Evolutionary conservation across 139 green algal genomes (phyloP), one percentile per base, ranked within the genome.

Genomic region (Chlorella ohadii): DNA sequence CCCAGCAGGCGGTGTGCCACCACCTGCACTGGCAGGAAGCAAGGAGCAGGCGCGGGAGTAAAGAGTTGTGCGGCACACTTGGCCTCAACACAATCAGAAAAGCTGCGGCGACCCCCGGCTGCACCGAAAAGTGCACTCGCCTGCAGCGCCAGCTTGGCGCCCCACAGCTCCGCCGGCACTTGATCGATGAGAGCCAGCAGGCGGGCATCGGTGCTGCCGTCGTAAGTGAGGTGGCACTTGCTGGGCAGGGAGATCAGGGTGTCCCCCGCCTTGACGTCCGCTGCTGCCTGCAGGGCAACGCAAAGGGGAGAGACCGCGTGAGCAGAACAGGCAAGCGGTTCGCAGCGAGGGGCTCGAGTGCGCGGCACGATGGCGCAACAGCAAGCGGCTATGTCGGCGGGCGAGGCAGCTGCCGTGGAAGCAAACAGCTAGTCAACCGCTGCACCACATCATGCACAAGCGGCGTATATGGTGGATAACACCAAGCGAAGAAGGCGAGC

Each of bases 161-260:
- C 92, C 94, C 94, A 97, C 1, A 97, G 92, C 78, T 97, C 94
- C 1, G 79, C 71, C 5, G 94, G 94, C 4, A 97, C 90, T 39
- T 90, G 84, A 0, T 91, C 56, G 20, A 97, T 93, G 0, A 96
- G 86, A 0, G 28, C 27, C n/a, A 96, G 81, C 63, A 96, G 72
- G 19, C 79, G 41, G 0, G 88, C 84, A 57, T 95, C 87, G 5
- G 79, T 85, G n/a, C 51, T 82, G 25, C 39, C 73, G 41, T 90
- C 86, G 72, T 94, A 97, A 0, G 92, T 95, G 6, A 97, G 83
- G 65, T 95, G 92, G 81, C 89, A 93, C 6, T 59, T 64, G 33
- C 64, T 77, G 51, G 88, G 86, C 16, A 92, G 44, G 5, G 55
- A 15, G 25, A 89, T 72, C 1, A 88, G 83, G 19, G 61, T 59